phyloP scores from a whole-genome alignment of 345 rosid genomes.

The Ceriops decandra region DNA sequence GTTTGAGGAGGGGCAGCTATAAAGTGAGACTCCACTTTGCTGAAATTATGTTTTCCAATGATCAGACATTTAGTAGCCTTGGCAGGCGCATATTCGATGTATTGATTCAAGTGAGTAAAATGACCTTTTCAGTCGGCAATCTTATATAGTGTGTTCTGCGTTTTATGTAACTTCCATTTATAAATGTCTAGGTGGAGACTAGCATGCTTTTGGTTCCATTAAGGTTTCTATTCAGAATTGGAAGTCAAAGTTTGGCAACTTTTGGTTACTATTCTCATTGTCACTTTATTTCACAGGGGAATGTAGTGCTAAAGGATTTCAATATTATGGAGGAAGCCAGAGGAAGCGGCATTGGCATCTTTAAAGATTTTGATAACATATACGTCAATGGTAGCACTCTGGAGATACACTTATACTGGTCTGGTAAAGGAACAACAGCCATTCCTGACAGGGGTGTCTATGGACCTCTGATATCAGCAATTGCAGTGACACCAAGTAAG shows the following conservation, averaged over 20 bases:
- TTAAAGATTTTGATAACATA: constrained; percentile 29
- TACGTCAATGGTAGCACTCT: constrained; percentile 59
- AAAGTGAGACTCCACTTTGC: constrained; percentile 77
- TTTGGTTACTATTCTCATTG: neutral
- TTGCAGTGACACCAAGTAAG: constrained; percentile 75
- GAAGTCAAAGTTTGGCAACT: too few relatives aligned
- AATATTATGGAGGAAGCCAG: constrained; percentile 69
- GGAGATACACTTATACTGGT: constrained; percentile 74
- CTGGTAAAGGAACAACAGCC: constrained; percentile 72
- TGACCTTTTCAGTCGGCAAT: neutral
- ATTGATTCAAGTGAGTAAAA: constrained; percentile 60
- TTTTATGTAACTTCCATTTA: neutral
- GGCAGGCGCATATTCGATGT: constrained; percentile 74
- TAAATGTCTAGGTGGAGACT: too few relatives aligned
- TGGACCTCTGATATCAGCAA: constrained; percentile 89
- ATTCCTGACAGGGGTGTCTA: constrained; percentile 65
- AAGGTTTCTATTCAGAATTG: neutral
- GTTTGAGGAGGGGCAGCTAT: constrained; percentile 57
- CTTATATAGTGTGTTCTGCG: neutral
- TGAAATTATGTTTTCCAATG: constrained; percentile 67
- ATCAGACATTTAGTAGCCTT: constrained; percentile 48
- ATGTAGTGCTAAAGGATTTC: constrained; percentile 44
- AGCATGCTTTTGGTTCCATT: too few relatives aligned
- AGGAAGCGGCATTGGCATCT: constrained; percentile 51
- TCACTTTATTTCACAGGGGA: constrained; percentile 43